A percentile compares a stretch with the other conserved stretches of the same genome.
These are phyloP conservation scores for Claviceps cyperi DNA, from an alignment of 2,329 filamentous ascomycete genomes.

Conservation along the genomic window DNA sequence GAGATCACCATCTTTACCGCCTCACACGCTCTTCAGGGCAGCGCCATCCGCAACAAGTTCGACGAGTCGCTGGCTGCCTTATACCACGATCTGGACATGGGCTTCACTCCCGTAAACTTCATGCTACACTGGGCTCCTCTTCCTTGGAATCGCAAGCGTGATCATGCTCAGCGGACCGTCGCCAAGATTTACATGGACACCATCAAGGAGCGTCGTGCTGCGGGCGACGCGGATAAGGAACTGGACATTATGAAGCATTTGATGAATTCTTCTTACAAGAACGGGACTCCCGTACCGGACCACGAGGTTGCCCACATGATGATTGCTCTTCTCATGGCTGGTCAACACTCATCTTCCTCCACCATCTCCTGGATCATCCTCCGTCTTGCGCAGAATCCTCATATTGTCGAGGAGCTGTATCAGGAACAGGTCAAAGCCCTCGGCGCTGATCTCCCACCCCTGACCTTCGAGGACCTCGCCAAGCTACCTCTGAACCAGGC, in stretches of 20 bases:
- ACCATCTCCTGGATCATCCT: constrained; percentile 77
- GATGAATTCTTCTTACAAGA: constrained; percentile 76
- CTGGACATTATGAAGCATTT: constrained; percentile 83
- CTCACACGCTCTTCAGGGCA: constrained; percentile 71
- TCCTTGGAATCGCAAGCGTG: constrained; percentile 74
- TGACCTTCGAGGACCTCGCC: constrained; percentile 64
- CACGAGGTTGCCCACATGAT: constrained; percentile 83
- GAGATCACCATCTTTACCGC: constrained; percentile 86
- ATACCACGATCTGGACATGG: constrained; percentile 83
- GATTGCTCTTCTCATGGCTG: constrained; percentile 86
- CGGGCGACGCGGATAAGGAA: constrained; percentile 32
- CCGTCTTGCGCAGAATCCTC: constrained; percentile 60
- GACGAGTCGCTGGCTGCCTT: constrained; percentile 67
- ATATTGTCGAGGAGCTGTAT: constrained; percentile 68
- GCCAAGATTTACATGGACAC: constrained; percentile 71
- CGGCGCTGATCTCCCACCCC: constrained; percentile 57
- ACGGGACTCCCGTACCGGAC: constrained; percentile 65
- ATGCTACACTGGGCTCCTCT: constrained; percentile 78
- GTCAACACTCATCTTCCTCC: constrained; percentile 77
- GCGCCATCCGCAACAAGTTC: constrained; percentile 67
- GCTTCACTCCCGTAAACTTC: constrained; percentile 81
- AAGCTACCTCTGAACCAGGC: constrained; percentile 71
- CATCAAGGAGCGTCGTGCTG: constrained; percentile 53
- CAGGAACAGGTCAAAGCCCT: constrained; percentile 64
- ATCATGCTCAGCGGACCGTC: constrained; percentile 67